A percentile compares a stretch with the other conserved stretches of the same genome.
Evolutionary conservation across 1,139 yeast genomes (phyloP).

Genomic region (Wickerhamomyces sp.): DNA sequence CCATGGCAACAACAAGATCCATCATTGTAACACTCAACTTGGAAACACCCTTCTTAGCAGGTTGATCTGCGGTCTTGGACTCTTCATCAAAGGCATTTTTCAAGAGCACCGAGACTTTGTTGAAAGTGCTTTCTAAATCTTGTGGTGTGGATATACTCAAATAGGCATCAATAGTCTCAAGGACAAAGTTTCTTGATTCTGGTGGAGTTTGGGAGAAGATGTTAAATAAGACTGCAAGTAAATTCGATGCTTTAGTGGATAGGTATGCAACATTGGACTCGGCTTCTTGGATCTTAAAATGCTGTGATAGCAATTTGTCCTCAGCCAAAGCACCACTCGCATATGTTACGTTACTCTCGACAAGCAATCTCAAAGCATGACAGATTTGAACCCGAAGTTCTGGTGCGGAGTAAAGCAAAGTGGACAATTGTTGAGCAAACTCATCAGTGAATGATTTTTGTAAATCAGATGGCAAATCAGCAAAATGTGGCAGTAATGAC

Average conservation of each 20-base stretch:
- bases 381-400: slow-evolving; percentile 76
- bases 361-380: slow-evolving; percentile 71
- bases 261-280: slow-evolving; percentile 54
- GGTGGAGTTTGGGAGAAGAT: slow-evolving; percentile 84
- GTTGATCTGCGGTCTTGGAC: slow-evolving; percentile 23
- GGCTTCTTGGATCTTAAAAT: slow-evolving; percentile 55
- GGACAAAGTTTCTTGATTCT: slow-evolving; percentile 75
- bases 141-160: slow-evolving; percentile 62
- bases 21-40: slow-evolving; percentile 77
- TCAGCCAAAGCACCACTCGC: slow-evolving; percentile 52
- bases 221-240: slow-evolving; percentile 83
- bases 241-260: slow-evolving; percentile 60
- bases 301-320: slow-evolving; percentile 54
- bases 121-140: slow-evolving; percentile 71
- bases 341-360: slow-evolving; percentile 68
- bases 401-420: slow-evolving; percentile 66
- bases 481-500: slow-evolving; percentile 86
- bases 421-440: slow-evolving; percentile 76
- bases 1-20: slow-evolving; percentile 85
- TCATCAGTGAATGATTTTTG: slow-evolving; percentile 56
- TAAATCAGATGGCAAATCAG: slow-evolving; percentile 81
- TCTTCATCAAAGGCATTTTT: slow-evolving; percentile 73
- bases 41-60: slow-evolving; percentile 34
- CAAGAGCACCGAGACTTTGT: slow-evolving; percentile 77
- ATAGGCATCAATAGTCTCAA: slow-evolving; percentile 82